phyloP scores from a whole-genome alignment of 2,329 filamentous ascomycete genomes.

The Coniochaeta sp. region DNA sequence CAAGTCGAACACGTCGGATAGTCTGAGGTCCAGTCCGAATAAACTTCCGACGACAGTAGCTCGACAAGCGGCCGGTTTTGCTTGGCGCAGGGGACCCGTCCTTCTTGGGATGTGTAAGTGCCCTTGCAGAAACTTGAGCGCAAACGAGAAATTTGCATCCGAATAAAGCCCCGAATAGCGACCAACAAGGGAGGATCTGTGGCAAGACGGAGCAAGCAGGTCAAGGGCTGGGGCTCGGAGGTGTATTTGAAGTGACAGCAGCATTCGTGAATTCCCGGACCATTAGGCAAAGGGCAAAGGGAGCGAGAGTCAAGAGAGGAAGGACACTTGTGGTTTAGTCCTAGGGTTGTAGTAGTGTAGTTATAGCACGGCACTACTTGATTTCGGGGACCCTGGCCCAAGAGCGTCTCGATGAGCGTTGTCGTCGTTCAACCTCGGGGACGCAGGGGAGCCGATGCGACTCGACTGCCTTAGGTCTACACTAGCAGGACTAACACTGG shows the following conservation, averaged over 20 bases:
- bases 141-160: neutral
- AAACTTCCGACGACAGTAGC: neutral
- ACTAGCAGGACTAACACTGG: neutral
- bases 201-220: neutral
- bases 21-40: neutral
- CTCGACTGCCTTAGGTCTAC: too few species aligned
- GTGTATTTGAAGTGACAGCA: neutral
- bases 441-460: neutral
- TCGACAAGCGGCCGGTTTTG: neutral
- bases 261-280: neutral
- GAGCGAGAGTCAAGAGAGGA: too few species aligned
- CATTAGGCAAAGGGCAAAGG: neutral
- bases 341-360: neutral
- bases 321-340: neutral
- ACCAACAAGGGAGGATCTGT: neutral
- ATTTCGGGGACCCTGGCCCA: neutral
- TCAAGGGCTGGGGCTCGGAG: neutral
- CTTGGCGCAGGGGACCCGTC: neutral
- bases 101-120: neutral
- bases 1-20: neutral
- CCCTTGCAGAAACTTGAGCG: neutral
- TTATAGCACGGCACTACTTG: neutral
- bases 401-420: neutral
- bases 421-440: neutral
- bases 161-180: neutral